Conservation (phyloP, 768 basidiomycete genomes). For the Cyclocybe aegerita region DNA sequence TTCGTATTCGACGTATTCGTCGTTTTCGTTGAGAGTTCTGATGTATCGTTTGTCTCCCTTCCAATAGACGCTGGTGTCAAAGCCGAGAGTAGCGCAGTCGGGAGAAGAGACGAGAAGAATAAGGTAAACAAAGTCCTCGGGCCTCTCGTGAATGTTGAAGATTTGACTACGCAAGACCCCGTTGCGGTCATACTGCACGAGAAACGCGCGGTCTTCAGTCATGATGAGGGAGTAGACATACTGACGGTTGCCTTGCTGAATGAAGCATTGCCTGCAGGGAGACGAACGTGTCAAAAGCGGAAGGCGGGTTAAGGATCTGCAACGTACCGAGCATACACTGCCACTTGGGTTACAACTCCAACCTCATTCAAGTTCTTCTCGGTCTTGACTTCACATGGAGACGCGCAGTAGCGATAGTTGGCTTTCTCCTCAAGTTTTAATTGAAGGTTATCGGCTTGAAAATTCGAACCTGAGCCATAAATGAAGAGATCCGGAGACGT, state of each 20-base stretch:
- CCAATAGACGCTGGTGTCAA: conserved; percentile 19
- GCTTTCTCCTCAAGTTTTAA: background rate
- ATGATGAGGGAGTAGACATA: conserved; percentile 16
- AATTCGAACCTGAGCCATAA: background rate
- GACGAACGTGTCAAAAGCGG: background rate
- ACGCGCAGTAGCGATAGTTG: background rate
- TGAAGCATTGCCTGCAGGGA: conserved; percentile 14
- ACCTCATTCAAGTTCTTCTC: background rate
- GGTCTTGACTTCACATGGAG: conserved; percentile 3
- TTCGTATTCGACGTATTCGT: background rate
- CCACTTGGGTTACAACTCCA: conserved; percentile 5
- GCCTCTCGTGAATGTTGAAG: conserved; percentile 17
- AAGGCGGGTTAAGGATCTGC: background rate
- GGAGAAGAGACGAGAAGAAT: conserved; percentile 16
- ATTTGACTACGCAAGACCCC: conserved; percentile 8
- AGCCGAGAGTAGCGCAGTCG: conserved; percentile 16
- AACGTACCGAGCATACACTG: conserved; percentile 14
- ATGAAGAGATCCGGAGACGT: conserved; percentile 3
- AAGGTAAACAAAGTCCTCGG: conserved; percentile 15
- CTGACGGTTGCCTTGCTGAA: conserved; percentile 18
- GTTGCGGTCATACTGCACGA: conserved; percentile 18
- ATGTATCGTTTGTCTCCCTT: conserved; percentile 7
- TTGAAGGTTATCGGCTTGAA: background rate
- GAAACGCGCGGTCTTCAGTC: conserved; percentile 2
- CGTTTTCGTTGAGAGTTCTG: background rate